These are phyloP conservation scores for Monosporascus sp. DNA, from an alignment of 2,329 filamentous ascomycete genomes.

Conservation along the genomic window DNA sequence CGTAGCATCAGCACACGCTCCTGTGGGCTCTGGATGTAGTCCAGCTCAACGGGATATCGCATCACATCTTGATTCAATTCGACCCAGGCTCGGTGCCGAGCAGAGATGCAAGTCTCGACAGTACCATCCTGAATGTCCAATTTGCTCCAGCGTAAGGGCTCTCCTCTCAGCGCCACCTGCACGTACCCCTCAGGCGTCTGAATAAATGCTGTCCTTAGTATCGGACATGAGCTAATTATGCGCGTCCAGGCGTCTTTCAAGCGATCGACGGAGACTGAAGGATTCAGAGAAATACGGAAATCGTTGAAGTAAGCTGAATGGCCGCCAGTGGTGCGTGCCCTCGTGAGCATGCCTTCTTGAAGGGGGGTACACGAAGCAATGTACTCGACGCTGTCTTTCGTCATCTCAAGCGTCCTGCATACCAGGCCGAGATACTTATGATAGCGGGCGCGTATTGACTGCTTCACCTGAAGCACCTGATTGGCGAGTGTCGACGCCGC, in stretches of 20 bases:
- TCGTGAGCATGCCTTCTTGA: constrained; percentile 80
- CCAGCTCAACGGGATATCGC: constrained; percentile 46
- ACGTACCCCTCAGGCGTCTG: constrained; percentile 69
- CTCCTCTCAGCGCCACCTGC: constrained; percentile 58
- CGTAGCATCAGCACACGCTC: constrained; percentile 50
- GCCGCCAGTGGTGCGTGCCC: constrained; percentile 51
- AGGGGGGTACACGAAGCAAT: constrained; percentile 79
- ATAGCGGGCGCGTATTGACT: constrained; percentile 57
- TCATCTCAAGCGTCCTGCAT: constrained; percentile 47
- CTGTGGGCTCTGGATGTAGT: constrained; percentile 29
- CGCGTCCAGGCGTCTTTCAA: constrained; percentile 55
- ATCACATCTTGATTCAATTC: constrained; percentile 44
- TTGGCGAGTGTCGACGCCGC: constrained; percentile 8
- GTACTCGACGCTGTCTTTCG: constrained; percentile 56
- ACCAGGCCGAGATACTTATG: constrained; percentile 54
- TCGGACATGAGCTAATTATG: constrained; percentile 48
- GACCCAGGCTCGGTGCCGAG: constrained; percentile 47
- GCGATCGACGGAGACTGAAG: constrained; percentile 35
- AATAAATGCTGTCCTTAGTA: constrained; percentile 69
- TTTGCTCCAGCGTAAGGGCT: constrained; percentile 39
- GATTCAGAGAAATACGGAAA: constrained; percentile 57
- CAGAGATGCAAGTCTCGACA: constrained; percentile 28
- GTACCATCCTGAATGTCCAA: constrained; percentile 21
- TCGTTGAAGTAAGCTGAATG: constrained; percentile 68
- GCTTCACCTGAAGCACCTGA: constrained; percentile 45